These are phyloP conservation scores for Pneumocystis sp. DNA, from an alignment of 1,139 yeast species.

Conservation along the genomic window DNA sequence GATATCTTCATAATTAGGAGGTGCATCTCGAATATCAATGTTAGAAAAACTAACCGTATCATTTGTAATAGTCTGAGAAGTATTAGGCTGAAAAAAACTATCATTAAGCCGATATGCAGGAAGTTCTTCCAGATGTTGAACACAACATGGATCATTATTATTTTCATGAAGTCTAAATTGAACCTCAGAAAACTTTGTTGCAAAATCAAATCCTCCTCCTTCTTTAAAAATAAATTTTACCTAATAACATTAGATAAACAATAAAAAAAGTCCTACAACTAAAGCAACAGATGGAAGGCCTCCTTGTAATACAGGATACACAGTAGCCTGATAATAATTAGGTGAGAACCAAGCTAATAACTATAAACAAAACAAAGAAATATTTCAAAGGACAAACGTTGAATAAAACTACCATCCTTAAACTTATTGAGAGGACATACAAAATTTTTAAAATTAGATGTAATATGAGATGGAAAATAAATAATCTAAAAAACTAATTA, in stretches of 20 bases:
- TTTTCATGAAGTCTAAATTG: neutral
- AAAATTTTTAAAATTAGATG: neutral
- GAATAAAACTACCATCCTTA: neutral
- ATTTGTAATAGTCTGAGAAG: neutral
- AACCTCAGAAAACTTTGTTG: neutral
- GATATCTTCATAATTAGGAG: neutral
- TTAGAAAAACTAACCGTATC: neutral
- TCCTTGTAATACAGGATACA: neutral
- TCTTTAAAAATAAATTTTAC: neutral
- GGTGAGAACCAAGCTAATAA: neutral
- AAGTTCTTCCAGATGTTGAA: neutral
- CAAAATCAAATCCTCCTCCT: neutral
- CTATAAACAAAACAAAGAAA: neutral
- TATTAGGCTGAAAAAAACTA: neutral
- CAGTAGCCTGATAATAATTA: neutral
- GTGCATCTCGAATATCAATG: neutral
- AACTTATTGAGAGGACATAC: neutral
- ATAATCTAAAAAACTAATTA: neutral
- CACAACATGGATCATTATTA: neutral
- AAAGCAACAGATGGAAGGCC: neutral
- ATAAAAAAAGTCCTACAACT: neutral
- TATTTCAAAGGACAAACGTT: neutral
- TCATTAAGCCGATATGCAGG: neutral
- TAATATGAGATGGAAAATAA: neutral
- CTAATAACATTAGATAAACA: neutral